Base-by-base conservation (phyloP, 2,329 filamentous ascomycete genomes). In the Alternaria burnsii region DNA sequence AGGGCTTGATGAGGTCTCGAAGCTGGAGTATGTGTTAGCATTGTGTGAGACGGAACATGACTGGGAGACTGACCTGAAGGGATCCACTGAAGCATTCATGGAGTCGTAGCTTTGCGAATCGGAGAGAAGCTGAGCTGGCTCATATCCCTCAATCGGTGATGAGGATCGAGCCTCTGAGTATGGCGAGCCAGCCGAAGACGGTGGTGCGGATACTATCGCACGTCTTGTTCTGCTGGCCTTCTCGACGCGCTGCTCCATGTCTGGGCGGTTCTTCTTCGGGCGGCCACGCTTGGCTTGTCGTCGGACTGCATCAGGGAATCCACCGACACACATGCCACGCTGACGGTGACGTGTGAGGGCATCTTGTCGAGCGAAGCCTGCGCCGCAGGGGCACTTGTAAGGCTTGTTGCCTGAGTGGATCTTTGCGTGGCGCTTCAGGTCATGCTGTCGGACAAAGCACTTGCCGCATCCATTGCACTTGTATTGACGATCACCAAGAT, bases 341-440 rank as follows among this genome's bases (percentile, higher is more conserved):
- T 98, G 95, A 55, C 94, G 89, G 77, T 99, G 95, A 57, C 95
- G 88, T 22, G 95, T 98, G 54, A 99, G 86, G 16, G 95, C 95
- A 77, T 99, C 95, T 74, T 98, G 94, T 58, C 95, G 89, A 34
- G 94, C 94, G 77, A 99, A 99, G 68, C 90, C 93, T 79, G 96
- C 96, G 58, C 94, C 93, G 76, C 95, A 99, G 65, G 93, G 89
- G 80, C 95, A 99, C 46, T 92, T 91, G 77, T 97, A 97, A 5
- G 94, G 93, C 82, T 97, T 97, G 80, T 96, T 90, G 51, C 94
- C 94, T 1, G 92, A 97, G 81, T 99, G 95, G 59, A 98, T 99
- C 82, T 98, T 97, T 69, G 94, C 91, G 76, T 99, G 95, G 62
- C 95, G 89, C 84, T 98, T 99, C 62, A 98, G 88, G 78, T 99